Base-by-base conservation (phyloP, 345 rosid species). In the Populus deltoides region DNA sequence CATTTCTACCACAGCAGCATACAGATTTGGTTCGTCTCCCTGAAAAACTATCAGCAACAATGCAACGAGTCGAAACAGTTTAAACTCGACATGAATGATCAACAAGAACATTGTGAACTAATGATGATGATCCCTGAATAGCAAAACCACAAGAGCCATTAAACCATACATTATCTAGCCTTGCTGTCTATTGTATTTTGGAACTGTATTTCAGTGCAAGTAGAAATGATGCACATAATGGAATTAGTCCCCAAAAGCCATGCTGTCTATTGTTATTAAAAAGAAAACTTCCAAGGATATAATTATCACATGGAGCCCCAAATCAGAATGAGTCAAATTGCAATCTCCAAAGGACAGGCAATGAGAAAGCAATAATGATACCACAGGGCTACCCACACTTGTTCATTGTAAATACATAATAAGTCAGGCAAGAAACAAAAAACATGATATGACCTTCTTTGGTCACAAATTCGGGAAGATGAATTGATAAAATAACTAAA, bases 241-340 rank as follows among this genome's bases (percentile, higher is more conserved):
- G 53, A 72, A 67, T 29, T 63, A 59, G 72, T 62, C 38, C 66
- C 38, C 33, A 3, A 66, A 68, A 25, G 29, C 25, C 16, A 35
- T 59, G 73, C 25, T 59, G 72, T 55, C 55, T 78, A 55, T 35
- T 59, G 49, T 72, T 73, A 77, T 57, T 72, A 25, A 1, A 38
- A 66, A 67, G 77, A 41, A 31, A 53, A 51, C 35, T 53, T 76
- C 68, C 74, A 78, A 65, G 47, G 15, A 73, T 73, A 43, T n/a
- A 41, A n/a, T 41, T 43, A 36, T 51, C 24, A 73, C 68, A 72
- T 71, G 83, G 83, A 77, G 70, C 79, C 79, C 80, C 51, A 33
- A 70, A 47, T 49, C 61, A 49, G 66, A 49, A 66, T 4, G 27
- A 74, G 36, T 66, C 76, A 62, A 66, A 31, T 31, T 61, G 20